Base-by-base conservation (phyloP, 306 rosid genomes). In the Quillaja saponaria region DNA sequence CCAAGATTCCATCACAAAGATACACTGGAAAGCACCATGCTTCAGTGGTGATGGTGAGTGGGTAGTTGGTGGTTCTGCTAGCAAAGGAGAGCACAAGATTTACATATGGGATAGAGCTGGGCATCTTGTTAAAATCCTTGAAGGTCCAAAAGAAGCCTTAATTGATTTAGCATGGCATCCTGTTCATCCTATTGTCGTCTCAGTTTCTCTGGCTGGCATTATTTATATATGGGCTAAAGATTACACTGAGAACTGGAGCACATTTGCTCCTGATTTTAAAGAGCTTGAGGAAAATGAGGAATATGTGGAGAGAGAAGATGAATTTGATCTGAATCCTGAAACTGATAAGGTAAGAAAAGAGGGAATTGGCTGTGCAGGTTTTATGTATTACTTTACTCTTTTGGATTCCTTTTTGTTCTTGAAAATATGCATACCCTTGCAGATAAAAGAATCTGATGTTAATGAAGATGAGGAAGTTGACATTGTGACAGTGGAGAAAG, bases 21-120 rank as follows among this genome's bases (percentile, higher is more conserved):
- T 94, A 82, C 99, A 94, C 34, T 94, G 99, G 99, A 94, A 89
- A 83, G 99, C 96, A 17, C 99, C 99, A 51, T 90, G 97, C 67
- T 94, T 94, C 74, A 94, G 99, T 61, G 99, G 99, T 10, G 99
- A 94, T 53, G 99, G 97, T 59, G 99, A 94, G 78, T 94, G 99
- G 97, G 97, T 94, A 19, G 80, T 94, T 39, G 95, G 96, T 61
- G 99, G 99, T 73, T 87, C 96, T 62, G 99, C 99, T 61, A 89
- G 97, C 85, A 94, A 89, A 85, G 99, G 99, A 25, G 99, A 94
- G 73, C 99, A 94, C 81, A 89, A 94, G 77, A 89, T 94, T 74
- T 94, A 94, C 66, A 77, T 87, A 67, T 94, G 99, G 99, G 99
- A 94, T 76, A 80, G 97, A 66, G 96, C 96, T 3, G 99, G 99